Conservation (phyloP, 2,329 filamentous ascomycete species). For the Xylariales sp. region DNA sequence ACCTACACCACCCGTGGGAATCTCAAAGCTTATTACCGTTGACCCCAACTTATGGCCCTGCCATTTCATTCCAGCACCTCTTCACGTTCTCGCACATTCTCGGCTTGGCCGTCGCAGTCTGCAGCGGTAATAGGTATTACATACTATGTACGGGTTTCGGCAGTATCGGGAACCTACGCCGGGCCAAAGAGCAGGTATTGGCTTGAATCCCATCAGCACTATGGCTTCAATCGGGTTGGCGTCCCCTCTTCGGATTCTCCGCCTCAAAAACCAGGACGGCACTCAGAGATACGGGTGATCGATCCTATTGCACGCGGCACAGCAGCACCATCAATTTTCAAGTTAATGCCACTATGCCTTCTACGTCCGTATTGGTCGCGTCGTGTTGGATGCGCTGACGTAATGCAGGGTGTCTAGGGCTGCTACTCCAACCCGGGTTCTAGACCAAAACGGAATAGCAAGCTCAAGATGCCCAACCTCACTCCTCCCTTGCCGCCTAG, state of each 20-base stretch:
- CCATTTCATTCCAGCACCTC: neutral
- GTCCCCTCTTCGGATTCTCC: too few species aligned
- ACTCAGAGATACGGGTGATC: too few species aligned
- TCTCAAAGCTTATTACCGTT: neutral
- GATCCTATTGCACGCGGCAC: neutral
- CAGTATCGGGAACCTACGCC: neutral
- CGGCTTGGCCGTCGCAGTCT: too few species aligned
- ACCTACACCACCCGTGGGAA: neutral
- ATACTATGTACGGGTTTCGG: conserved; percentile 6
- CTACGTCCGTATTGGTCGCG: neutral
- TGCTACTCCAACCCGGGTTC: neutral
- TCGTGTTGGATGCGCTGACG: neutral
- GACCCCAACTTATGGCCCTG: neutral
- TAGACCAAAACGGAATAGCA: neutral
- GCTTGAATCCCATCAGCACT: neutral
- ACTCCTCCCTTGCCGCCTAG: neutral
- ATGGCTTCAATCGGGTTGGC: neutral
- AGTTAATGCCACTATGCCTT: neutral
- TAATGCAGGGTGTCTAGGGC: conserved; percentile 8
- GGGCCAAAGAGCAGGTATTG: neutral
- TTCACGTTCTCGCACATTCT: neutral
- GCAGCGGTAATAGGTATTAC: too few species aligned
- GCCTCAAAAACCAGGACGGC: neutral
- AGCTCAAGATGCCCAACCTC: conserved; percentile 10
- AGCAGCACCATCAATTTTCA: neutral